These are phyloP conservation scores for Pichia sp. DNA, from an alignment of 1,139 yeast species.

Conservation along the genomic window DNA sequence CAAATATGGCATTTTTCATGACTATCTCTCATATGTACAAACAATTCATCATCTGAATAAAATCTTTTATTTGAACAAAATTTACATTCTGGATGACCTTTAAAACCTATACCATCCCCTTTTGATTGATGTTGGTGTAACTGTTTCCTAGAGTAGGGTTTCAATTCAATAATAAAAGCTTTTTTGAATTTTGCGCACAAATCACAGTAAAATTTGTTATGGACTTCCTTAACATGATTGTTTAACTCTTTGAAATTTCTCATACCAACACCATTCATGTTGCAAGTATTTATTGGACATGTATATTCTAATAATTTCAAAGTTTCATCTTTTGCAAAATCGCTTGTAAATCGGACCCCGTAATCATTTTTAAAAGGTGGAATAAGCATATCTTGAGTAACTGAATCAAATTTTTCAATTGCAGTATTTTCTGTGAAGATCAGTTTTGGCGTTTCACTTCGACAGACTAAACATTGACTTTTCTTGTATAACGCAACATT, in stretches of 20 bases:
- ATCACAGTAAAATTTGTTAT: conserved; percentile 59
- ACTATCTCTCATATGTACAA: conserved; percentile 69
- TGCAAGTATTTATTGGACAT: conserved; percentile 42
- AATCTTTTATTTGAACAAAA: conserved; percentile 71
- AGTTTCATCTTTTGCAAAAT: conserved; percentile 37
- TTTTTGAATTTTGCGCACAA: conserved; percentile 72
- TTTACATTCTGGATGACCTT: conserved; percentile 85
- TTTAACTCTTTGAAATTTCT: conserved; percentile 49
- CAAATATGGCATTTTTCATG: conserved; percentile 92
- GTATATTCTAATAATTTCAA: conserved; percentile 45
- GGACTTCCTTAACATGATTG: conserved; percentile 59
- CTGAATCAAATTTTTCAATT: conserved; percentile 24
- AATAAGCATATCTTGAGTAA: conserved; percentile 3
- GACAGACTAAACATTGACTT: conserved; percentile 72
- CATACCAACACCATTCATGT: conserved; percentile 12
- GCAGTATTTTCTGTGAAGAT: conserved; percentile 49
- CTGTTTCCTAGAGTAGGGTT: conserved; percentile 53
- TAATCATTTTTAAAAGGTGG: conserved; percentile 37
- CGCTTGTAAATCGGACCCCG: conserved; percentile 47
- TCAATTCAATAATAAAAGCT: conserved; percentile 68
- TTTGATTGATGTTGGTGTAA: conserved; percentile 62
- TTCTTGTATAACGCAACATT: conserved; percentile 76
- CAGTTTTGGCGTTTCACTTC: conserved; percentile 57
- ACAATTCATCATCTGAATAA: conserved; percentile 85
- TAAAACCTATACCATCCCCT: conserved; percentile 69